Evolutionary conservation across 2,329 filamentous ascomycete species (phyloP), one percentile per base, ranked within the genome.

Genomic region (Chlorencoelia australis): DNA sequence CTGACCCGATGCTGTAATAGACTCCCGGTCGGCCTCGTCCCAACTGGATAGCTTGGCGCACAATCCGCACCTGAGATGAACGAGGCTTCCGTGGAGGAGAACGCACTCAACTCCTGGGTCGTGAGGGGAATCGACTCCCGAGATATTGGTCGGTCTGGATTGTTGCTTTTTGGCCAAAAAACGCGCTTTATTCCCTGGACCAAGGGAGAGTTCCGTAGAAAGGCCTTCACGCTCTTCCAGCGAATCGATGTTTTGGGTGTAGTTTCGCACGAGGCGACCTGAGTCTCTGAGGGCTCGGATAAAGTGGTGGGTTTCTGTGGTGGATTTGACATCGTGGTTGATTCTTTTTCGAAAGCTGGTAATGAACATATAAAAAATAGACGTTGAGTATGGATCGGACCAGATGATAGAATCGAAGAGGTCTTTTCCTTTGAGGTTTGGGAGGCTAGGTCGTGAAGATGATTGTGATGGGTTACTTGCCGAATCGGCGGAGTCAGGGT

Each of bases 211-310:
- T 36, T 76, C 69, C 0, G 76, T 81, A 11, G 68, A 73, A 3
- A 84, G 62, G 3, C 79, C 79, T 28, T 82, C 76, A 39, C 79
- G 75, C 50, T 78, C 74, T 52, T 85, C 80, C 5, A 85, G 72
- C 43, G 76, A 74, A 47, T 85, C 79, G 45, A 85, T 84, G 45
- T 84, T 85, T 47, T 85, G 79, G 0, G 79, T 84, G 49, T 85
- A 85, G 49, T 79, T 82, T 25, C 79, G 65, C 20, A 82, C 75
- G 4, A 85, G 64, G 44, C 80, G 79, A 3, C 78, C 75, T 4
- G 72, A 68, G 51, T 83, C 76, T 29, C 77, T 68, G 4, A 85
- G 63, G 21, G 75, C 71, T 28, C 72, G 69, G 46, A 85, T 78
- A 52, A 85, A 83, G 37, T 70, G 71, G 57, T 85, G 79, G 1